Base-by-base conservation (phyloP, 352 stramenopile species). In the Phytophthora sp. region DNA sequence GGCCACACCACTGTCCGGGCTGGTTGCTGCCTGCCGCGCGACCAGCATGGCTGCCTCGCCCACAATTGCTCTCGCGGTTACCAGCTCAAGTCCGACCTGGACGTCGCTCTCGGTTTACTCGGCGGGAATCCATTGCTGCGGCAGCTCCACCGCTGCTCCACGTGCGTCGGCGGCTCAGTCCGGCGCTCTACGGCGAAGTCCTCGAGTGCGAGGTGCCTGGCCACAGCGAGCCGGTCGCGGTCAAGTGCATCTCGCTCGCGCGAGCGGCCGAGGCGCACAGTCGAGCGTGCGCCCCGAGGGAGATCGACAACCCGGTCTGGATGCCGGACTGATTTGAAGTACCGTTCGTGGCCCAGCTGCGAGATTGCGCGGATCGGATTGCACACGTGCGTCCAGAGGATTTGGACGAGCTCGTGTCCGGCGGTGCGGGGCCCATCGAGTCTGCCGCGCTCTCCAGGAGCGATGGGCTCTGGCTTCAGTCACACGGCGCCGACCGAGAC, bases 261-360 rank as follows among this genome's bases (percentile, higher is more conserved):
- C 48, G 24, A 48, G 56, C 50, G 5, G 49, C 42, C 5, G 54
- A 66, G 10, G 58, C 45, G n/a, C 49, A 38, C 15, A 44, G 13
- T 15, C 28, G 41, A 42, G 31, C 45, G 17, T 4, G 12, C 15
- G 13, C 28, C 3, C 26, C 44, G 7, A 58, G 66, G 20, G 48
- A 65, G 23, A 52, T 78, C 24, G 65, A 78, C 50, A 61, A 68
- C 43, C 70, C 70, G 2, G n/a, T n/a, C n/a, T n/a, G n/a, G n/a
- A 24, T 75, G 1, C 56, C 70, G 42, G 70, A 78, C 10, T n/a
- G n/a, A n/a, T n/a, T n/a, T n/a, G n/a, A n/a, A 18, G 34, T 39
- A 4, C 1, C 64, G 15, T 38, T 77, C 8, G 10, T 54, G 11
- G 45, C 55, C 4, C n/a, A n/a, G n/a, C n/a, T n/a, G n/a, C n/a